Percentiles rank a stretch among this genome's conserved stretches.
Conservation (phyloP, 257 asterid species). For the Agastache rugosa region DNA sequence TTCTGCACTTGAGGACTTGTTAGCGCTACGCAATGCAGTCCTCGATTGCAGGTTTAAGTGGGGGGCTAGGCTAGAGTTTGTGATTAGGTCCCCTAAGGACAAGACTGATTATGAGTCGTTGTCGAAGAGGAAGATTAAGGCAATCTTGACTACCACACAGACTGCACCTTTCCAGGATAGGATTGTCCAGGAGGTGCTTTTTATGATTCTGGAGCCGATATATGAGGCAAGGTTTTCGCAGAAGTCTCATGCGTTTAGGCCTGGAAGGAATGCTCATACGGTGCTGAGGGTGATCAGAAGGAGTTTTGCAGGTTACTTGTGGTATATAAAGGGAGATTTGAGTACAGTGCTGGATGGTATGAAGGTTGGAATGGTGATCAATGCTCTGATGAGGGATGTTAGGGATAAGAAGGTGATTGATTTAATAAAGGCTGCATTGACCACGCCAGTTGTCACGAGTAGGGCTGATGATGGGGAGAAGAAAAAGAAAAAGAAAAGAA, state of each 20-base stretch:
- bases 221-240: slow-evolving; percentile 89
- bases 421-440: slow-evolving; percentile 83
- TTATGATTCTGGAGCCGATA: slow-evolving; percentile 86
- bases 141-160: slow-evolving; percentile 85
- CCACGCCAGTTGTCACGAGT: slow-evolving; percentile 74
- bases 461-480: slow-evolving; percentile 70
- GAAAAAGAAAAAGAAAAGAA: slow-evolving; percentile 78
- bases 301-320: slow-evolving; percentile 94
- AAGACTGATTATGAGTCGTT: slow-evolving; percentile 84
- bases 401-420: slow-evolving; percentile 94
- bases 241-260: slow-evolving; percentile 93
- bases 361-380: slow-evolving; percentile 89
- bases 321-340: slow-evolving; percentile 95
- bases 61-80: slow-evolving; percentile 95
- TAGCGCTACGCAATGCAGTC: slow-evolving; percentile 85
- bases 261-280: slow-evolving; percentile 92
- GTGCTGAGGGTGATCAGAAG: slow-evolving; percentile 87
- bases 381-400: slow-evolving; percentile 93
- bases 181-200: slow-evolving; percentile 86
- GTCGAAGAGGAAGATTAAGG: slow-evolving; percentile 89
- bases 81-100: slow-evolving; percentile 85
- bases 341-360: slow-evolving; percentile 86
- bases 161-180: slow-evolving; percentile 84
- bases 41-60: slow-evolving; percentile 82
- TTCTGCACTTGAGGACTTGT: slow-evolving; percentile 77